Percentiles rank a stretch among this genome's conserved stretches.
Evolutionary conservation across 768 basidiomycete species (phyloP).

Genomic region (Calvatia gigantea): DNA sequence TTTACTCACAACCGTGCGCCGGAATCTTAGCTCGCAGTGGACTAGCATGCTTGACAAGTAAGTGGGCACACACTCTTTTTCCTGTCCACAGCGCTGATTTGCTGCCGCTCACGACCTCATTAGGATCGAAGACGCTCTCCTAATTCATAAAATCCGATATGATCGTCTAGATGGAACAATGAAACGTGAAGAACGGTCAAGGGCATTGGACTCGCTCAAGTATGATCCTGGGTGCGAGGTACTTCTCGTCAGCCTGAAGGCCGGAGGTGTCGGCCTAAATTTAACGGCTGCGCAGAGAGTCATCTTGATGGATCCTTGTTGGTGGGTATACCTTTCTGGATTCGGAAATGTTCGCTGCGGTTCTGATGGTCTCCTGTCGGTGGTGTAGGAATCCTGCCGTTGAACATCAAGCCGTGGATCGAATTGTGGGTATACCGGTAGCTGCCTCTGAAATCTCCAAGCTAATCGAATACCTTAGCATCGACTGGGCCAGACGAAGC

Average conservation of each 20-base stretch:
- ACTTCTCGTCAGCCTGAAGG: slow-evolving; percentile 91
- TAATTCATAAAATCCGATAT: slow-evolving; percentile 77
- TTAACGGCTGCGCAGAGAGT: slow-evolving; percentile 91
- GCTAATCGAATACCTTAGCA: slow-evolving; percentile 49
- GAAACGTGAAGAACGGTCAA: slow-evolving; percentile 91
- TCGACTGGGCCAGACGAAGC: slow-evolving; percentile 90
- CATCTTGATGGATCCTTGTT: slow-evolving; percentile 97
- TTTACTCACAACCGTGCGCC: slow-evolving; percentile 14
- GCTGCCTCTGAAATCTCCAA: neutral
- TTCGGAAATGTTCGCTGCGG: neutral
- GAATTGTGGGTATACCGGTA: slow-evolving; percentile 63
- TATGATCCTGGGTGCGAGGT: slow-evolving; percentile 90
- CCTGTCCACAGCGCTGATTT: slow-evolving; percentile 12
- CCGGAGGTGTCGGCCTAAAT: slow-evolving; percentile 96
- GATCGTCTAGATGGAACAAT: slow-evolving; percentile 96
- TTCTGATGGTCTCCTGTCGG: slow-evolving; percentile 5
- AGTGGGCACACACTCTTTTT: slow-evolving; percentile 18
- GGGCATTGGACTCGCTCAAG: slow-evolving; percentile 91
- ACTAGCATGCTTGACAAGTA: slow-evolving; percentile 92
- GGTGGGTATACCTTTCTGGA: slow-evolving; percentile 40
- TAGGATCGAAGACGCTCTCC: slow-evolving; percentile 88
- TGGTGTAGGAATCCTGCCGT: slow-evolving; percentile 90
- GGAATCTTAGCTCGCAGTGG: slow-evolving; percentile 76
- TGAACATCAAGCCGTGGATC: slow-evolving; percentile 97
- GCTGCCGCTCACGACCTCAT: neutral